Percentiles rank a stretch among this genome's conserved stretches.
These are phyloP conservation scores for Backusella tuberculispora DNA, from an alignment of 192 early-diverging fungal species.

Conservation along the genomic window DNA sequence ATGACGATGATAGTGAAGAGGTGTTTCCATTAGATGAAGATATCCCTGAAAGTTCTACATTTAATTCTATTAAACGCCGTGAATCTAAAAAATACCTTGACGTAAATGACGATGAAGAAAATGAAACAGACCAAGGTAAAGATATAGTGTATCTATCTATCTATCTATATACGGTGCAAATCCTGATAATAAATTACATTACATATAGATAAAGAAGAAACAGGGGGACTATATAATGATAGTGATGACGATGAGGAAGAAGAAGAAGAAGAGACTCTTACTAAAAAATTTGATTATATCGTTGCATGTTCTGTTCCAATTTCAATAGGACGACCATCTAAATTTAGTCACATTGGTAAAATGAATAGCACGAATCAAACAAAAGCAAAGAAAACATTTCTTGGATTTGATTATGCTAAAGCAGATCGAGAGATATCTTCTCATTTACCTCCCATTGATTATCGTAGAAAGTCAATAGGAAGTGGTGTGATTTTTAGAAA, in stretches of 20 bases:
- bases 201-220: no score
- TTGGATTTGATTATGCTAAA: conserved; percentile 17
- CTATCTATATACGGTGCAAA: neutral
- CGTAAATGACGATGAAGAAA: neutral
- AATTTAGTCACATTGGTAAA: neutral
- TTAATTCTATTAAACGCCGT: conserved; percentile 2
- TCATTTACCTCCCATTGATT: neutral
- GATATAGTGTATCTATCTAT: neutral
- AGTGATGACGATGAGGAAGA: neutral
- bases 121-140: neutral
- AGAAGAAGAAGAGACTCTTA: neutral
- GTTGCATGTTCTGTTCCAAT: neutral
- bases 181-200: neutral
- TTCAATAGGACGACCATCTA: neutral
- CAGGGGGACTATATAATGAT: neutral
- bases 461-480: neutral
- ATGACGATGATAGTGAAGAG: neutral
- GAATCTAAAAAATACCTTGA: neutral
- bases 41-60: neutral
- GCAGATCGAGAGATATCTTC: conserved; percentile 1
- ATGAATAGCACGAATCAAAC: neutral
- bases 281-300: neutral
- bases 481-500: neutral
- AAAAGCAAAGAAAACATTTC: neutral
- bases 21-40: conserved; percentile 16